Conservation (phyloP, 495 filamentous ascomycete species). For the Xylaria castorea region DNA sequence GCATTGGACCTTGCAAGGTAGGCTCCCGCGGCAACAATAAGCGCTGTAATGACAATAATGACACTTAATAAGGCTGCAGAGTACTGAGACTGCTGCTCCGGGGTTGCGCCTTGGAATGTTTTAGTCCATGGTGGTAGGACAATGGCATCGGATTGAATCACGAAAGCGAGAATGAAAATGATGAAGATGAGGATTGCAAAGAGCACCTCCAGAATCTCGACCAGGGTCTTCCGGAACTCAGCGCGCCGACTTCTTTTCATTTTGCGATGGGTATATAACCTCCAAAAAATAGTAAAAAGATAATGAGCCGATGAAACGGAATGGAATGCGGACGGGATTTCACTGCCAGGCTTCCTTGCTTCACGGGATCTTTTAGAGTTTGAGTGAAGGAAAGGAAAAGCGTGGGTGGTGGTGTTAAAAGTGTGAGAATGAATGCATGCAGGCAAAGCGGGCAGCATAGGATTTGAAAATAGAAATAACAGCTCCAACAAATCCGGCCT, state of each 20-base stretch:
- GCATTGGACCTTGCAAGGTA: conserved; percentile 14
- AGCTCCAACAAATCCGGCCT: neutral
- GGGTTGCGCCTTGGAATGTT: conserved; percentile 34
- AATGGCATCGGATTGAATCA: conserved; percentile 32
- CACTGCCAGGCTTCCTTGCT: neutral
- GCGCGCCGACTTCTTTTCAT: conserved; percentile 26
- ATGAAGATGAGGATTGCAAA: conserved; percentile 36
- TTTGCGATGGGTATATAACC: neutral
- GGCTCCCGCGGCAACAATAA: conserved; percentile 15
- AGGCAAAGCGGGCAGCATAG: neutral
- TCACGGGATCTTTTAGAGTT: conserved; percentile 11
- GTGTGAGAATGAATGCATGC: conserved; percentile 3
- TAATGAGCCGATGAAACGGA: neutral
- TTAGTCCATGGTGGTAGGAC: conserved; percentile 38
- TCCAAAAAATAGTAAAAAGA: neutral
- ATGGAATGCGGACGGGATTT: neutral
- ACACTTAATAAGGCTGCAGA: conserved; percentile 27
- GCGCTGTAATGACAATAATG: conserved; percentile 17
- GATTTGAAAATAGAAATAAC: conserved; percentile 22
- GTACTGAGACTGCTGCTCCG: conserved; percentile 30
- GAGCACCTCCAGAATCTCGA: conserved; percentile 32
- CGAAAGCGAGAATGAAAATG: conserved; percentile 38
- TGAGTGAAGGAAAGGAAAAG: neutral
- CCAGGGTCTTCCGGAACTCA: conserved; percentile 28
- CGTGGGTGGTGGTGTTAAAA: neutral